Evolutionary conservation across 164 flowering plant genomes (phyloP).

Genomic region (Dillenia turbinata): DNA sequence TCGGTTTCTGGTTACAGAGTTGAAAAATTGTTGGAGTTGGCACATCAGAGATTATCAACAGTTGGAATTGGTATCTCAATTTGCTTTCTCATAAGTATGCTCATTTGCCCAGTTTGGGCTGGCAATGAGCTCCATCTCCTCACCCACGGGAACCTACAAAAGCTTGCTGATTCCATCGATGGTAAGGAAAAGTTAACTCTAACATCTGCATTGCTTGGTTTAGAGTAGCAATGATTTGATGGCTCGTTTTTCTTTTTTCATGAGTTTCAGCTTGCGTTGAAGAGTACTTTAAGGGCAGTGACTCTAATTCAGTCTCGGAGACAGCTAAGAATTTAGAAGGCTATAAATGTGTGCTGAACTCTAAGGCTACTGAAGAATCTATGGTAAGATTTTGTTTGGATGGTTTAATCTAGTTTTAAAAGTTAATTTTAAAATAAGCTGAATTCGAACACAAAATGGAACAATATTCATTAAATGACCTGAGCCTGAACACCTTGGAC

Average conservation of each 20-base stretch:
- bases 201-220: neutral
- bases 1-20: slow-evolving; percentile 72
- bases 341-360: slow-evolving; percentile 60
- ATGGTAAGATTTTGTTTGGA: slow-evolving; percentile 29
- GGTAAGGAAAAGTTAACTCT: slow-evolving; percentile 26
- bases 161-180: slow-evolving; percentile 62
- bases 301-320: slow-evolving; percentile 1
- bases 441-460: too few species aligned
- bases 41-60: slow-evolving; percentile 60
- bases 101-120: slow-evolving; percentile 76
- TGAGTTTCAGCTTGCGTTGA: slow-evolving; percentile 34
- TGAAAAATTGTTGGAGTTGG: slow-evolving; percentile 48
- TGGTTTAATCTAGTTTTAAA: too few species aligned
- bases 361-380: slow-evolving; percentile 65
- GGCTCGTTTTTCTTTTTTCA: too few species aligned
- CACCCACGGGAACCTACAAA: slow-evolving; percentile 51
- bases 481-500: too few species aligned
- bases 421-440: too few species aligned
- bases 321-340: slow-evolving; percentile 25
- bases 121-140: slow-evolving; percentile 62
- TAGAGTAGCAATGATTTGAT: too few species aligned
- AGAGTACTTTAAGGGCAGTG: slow-evolving; percentile 30
- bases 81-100: slow-evolving; percentile 51
- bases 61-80: slow-evolving; percentile 56
- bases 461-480: too few species aligned